Evolutionary conservation across 106 monocot genomes (phyloP).

Genomic region (Vanilla planifolia): DNA sequence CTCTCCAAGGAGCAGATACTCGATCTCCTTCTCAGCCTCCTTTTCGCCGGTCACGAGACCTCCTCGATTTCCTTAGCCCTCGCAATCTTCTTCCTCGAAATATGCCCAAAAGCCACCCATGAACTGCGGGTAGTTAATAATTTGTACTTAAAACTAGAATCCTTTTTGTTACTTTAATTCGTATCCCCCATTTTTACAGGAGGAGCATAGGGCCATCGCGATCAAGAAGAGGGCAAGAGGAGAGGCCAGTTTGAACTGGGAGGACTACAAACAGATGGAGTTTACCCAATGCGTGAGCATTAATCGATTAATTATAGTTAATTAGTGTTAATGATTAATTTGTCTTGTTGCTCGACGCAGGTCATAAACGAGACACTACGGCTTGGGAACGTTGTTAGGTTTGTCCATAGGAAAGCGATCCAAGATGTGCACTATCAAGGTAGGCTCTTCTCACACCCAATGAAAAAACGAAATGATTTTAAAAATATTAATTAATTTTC

Average conservation of each 20-base stretch:
- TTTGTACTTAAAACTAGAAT: background rate
- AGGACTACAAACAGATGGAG: conserved; percentile 23
- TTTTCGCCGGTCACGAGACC: conserved; percentile 95
- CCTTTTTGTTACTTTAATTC: background rate
- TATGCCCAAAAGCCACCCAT: conserved; percentile 48
- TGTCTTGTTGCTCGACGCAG: conserved; percentile 21
- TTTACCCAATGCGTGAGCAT: conserved; percentile 12
- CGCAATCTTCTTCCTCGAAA: conserved; percentile 65
- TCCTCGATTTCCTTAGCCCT: conserved; percentile 75
- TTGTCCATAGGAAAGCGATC: conserved; percentile 74
- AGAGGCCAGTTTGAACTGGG: conserved; percentile 11
- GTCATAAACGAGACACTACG: conserved; percentile 90
- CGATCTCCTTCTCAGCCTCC: conserved; percentile 83
- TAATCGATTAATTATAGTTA: background rate
- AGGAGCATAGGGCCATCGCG: conserved; percentile 6
- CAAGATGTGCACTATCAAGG: conserved; percentile 56
- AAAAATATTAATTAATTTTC: background rate
- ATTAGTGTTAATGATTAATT: background rate
- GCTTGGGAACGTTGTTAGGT: conserved; percentile 77
- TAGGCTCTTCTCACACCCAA: conserved; percentile 7
- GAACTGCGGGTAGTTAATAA: conserved; percentile 41
- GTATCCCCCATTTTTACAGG: background rate
- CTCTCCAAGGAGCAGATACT: conserved; percentile 84
- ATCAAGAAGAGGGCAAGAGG: conserved; percentile 6
- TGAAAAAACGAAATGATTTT: no score